Evolutionary conservation across 2,329 filamentous ascomycete species (phyloP), one percentile per base, ranked within the genome.

Genomic region (Colletotrichum lentis): DNA sequence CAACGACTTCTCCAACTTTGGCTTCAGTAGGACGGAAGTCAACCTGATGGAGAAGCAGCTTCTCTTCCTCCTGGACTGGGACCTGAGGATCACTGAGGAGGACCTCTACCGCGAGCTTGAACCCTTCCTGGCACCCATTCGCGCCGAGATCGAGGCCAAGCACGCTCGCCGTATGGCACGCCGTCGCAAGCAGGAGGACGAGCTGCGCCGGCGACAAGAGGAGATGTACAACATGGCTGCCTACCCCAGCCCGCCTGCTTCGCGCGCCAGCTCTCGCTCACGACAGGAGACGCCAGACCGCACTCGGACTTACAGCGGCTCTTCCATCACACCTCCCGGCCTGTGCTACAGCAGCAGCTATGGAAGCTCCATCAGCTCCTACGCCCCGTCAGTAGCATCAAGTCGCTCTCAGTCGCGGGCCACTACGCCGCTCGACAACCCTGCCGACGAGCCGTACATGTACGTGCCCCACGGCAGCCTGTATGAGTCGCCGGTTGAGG

Each of bases 21-120:
- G 94, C 74, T 98, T 99, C 85, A 95, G 90, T 75, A 86, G 94
- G 73, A 96, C 93, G 43, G 96, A 99, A 82, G 96, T 99, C 75
- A 99, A 99, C 84, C 86, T 98, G 70, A 99, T 99, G 96, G 96
- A 99, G 86, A 96, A 97, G 86, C 96, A 99, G 82, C 87, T 99
- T 37, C 90, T 99, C 60, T 96, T 93, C 83, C 87, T 99, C 50
- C 86, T 99, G 53, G 92, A 97, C 77, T 99, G 94, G 93, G 93
- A 99, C 73, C 88, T 97, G 69, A 88, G 92, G 73, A 94, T 99
- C 76, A 90, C 85, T 49, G 89, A 94, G 76, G 86, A 94, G 64
- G 94, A 98, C 74, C 89, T 99, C 50, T 93, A 97, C 83, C 85
- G 84, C 72, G 92, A 97, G 78, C 86, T 98, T 47, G 93, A 97